Percentiles rank a stretch among this genome's conserved stretches.
These are phyloP conservation scores for Cicer yamashitae DNA, from an alignment of 306 rosid genomes.

Conservation along the genomic window DNA sequence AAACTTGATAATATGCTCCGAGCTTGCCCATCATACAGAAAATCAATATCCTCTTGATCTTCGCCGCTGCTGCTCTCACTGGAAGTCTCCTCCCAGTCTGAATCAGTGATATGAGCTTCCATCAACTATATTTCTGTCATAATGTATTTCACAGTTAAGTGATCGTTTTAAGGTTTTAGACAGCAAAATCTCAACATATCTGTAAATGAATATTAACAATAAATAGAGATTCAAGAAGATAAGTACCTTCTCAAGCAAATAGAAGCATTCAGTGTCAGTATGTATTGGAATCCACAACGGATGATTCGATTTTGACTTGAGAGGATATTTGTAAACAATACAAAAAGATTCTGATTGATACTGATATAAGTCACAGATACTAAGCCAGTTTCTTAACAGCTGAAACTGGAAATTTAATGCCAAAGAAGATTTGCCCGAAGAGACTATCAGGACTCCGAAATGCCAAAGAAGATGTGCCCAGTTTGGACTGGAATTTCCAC, in stretches of 20 bases:
- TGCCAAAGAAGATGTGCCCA: constrained; percentile 99
- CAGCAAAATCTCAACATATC: constrained; percentile 27
- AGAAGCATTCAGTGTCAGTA: constrained; percentile 41
- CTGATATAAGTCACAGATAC: constrained; percentile 46
- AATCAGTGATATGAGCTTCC: constrained; percentile 70
- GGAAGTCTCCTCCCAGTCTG: constrained; percentile 84
- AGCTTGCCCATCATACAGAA: constrained; percentile 76
- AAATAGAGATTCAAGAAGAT: constrained; percentile 35
- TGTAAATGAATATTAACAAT: constrained; percentile 33
- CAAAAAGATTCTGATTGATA: constrained; percentile 49
- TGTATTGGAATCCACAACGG: constrained; percentile 39
- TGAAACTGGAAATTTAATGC: constrained; percentile 60
- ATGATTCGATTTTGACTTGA: constrained; percentile 42
- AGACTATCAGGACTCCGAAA: constrained; percentile 66
- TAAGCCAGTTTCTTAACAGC: constrained; percentile 52
- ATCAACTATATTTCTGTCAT: constrained; percentile 62
- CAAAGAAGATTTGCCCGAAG: constrained; percentile 75
- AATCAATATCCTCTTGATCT: constrained; percentile 79
- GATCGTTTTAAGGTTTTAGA: background rate
- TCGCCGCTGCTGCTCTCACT: constrained; percentile 82
- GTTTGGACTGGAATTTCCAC: constrained; percentile 58
- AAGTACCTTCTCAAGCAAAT: constrained; percentile 56
- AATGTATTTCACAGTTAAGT: constrained; percentile 27
- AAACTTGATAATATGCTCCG: constrained; percentile 83
- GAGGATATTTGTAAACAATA: constrained; percentile 36